A percentile compares a stretch with the other conserved stretches of the same genome.
Evolutionary conservation across 148 eudicot genomes (phyloP).

Genomic region (Cornus suecica): DNA sequence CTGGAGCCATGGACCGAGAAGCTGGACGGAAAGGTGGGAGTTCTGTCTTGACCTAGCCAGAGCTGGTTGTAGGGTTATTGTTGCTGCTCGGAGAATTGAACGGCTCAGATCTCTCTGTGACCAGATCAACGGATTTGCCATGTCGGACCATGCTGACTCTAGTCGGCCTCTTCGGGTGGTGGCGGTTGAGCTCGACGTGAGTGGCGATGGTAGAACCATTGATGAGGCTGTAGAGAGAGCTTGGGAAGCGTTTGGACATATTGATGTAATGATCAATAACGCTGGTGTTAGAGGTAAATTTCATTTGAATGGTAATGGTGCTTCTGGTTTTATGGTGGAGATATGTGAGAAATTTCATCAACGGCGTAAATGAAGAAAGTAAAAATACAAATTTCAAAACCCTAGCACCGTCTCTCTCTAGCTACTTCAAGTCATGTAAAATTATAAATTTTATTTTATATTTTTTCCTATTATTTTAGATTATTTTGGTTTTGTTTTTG

Average conservation of each 20-base stretch:
- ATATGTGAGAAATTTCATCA: too few species aligned
- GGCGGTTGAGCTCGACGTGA: constrained; percentile 61
- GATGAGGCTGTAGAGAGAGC: constrained; percentile 38
- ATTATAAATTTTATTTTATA: too few species aligned
- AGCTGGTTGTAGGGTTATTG: constrained; percentile 56
- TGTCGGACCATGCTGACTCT: neutral
- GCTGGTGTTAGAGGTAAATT: constrained; percentile 50
- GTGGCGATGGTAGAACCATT: constrained; percentile 30
- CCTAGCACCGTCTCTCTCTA: too few species aligned
- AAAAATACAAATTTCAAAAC: too few species aligned
- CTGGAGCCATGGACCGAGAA: constrained; percentile 39
- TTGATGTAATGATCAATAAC: constrained; percentile 62
- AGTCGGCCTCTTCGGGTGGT: constrained; percentile 29
- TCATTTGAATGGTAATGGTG: neutral
- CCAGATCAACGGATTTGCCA: constrained; percentile 29
- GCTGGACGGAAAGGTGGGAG: constrained; percentile 42
- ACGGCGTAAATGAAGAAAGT: too few species aligned
- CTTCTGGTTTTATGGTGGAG: too few species aligned
- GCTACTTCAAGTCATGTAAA: too few species aligned
- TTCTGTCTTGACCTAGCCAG: constrained; percentile 60
- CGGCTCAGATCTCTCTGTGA: constrained; percentile 55
- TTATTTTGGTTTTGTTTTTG: too few species aligned
- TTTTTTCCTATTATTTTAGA: too few species aligned
- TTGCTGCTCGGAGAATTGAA: constrained; percentile 57
- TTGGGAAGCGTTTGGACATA: constrained; percentile 61